Percentiles rank a stretch among this genome's conserved stretches.
These are phyloP conservation scores for Fraxinus latifolia DNA, from an alignment of 305 asterid species.

Conservation along the genomic window DNA sequence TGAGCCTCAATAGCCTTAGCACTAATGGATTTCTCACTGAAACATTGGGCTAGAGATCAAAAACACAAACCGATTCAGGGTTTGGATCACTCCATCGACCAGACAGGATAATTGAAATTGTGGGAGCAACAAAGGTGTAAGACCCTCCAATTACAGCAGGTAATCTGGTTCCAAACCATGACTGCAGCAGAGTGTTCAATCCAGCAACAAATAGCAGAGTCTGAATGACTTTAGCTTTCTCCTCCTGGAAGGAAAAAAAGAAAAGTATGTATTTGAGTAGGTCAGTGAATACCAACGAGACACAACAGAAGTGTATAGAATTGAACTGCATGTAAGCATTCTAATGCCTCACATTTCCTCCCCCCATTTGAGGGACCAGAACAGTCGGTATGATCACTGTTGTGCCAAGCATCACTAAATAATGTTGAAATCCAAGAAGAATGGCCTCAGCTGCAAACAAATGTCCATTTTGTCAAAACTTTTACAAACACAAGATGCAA, in stretches of 20 bases:
- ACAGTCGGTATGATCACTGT: constrained; percentile 71
- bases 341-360: constrained; percentile 65
- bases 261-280: neutral
- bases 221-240: constrained; percentile 58
- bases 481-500: neutral
- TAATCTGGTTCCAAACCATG: constrained; percentile 58
- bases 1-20: neutral
- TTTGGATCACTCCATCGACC: constrained; percentile 57
- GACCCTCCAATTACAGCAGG: constrained; percentile 65
- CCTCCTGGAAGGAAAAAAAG: constrained; percentile 35
- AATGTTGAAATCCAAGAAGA: constrained; percentile 85
- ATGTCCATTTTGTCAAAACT: neutral
- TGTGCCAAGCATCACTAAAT: constrained; percentile 79
- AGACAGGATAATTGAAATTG: constrained; percentile 68
- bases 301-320: neutral
- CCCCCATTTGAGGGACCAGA: constrained; percentile 94
- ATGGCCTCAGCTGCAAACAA: constrained; percentile 81
- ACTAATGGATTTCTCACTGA: neutral
- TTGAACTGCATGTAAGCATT: neutral
- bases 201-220: constrained; percentile 60
- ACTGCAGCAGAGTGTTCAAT: constrained; percentile 46
- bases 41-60: neutral
- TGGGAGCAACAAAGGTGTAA: constrained; percentile 55
- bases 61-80: constrained; percentile 58
- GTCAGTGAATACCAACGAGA: neutral